Conservation (phyloP, 2,329 filamentous ascomycete species). For the Diaporthe sp. region DNA sequence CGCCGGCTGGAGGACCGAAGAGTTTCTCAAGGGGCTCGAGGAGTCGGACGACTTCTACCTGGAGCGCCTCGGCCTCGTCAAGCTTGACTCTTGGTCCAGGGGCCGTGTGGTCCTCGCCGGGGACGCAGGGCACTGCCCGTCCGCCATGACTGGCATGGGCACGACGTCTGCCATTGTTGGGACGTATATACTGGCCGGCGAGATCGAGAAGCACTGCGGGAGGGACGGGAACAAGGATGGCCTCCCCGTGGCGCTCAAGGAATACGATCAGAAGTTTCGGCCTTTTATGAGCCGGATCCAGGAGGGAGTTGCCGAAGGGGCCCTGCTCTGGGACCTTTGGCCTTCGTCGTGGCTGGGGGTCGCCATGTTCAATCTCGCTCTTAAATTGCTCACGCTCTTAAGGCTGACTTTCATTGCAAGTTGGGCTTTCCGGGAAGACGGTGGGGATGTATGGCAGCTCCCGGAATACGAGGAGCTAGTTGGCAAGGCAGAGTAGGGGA, state of each 20-base stretch:
- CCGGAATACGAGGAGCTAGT: slow-evolving; percentile 1
- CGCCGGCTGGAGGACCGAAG: slow-evolving; percentile 50
- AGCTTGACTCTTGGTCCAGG: slow-evolving; percentile 52
- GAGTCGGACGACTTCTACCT: slow-evolving; percentile 57
- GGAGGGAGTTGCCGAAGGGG: slow-evolving; percentile 4
- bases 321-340: neutral
- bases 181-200: slow-evolving; percentile 67
- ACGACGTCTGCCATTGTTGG: slow-evolving; percentile 59
- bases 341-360: neutral
- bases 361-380: neutral
- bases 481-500: neutral
- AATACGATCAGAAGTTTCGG: slow-evolving; percentile 24
- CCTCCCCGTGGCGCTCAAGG: slow-evolving; percentile 16
- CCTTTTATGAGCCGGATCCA: slow-evolving; percentile 27
- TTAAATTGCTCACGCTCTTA: neutral
- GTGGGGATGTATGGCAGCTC: neutral
- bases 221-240: neutral
- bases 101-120: slow-evolving; percentile 62
- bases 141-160: slow-evolving; percentile 61
- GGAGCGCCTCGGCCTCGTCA: slow-evolving; percentile 55
- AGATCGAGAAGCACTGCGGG: slow-evolving; percentile 48
- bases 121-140: slow-evolving; percentile 64
- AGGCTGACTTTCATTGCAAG: neutral
- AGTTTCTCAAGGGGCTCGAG: slow-evolving; percentile 46
- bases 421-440: neutral